phyloP scores from a whole-genome alignment of 768 basidiomycete genomes.

The Galerina sulciceps region DNA sequence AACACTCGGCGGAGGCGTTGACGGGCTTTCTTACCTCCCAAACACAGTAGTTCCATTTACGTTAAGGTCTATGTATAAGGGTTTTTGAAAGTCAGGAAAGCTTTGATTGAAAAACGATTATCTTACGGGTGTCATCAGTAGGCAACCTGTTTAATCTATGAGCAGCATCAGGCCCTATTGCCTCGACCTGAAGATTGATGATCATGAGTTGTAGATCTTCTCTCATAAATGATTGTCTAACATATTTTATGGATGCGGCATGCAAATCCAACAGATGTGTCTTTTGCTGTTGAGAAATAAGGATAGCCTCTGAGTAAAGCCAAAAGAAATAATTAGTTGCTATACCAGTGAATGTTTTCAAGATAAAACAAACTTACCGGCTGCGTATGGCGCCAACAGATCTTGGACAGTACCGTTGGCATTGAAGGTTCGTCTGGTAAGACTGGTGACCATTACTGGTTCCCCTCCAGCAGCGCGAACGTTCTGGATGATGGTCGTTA shows the following conservation, averaged over 20 bases:
- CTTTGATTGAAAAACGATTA: neutral
- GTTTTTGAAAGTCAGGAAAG: neutral
- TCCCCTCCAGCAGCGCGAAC: conserved; percentile 40
- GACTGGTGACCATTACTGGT: conserved; percentile 44
- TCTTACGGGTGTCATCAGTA: conserved; percentile 40
- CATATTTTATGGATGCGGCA: conserved; percentile 40
- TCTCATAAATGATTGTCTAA: neutral
- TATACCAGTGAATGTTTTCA: neutral
- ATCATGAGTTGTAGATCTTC: neutral
- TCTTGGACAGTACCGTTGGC: conserved; percentile 40
- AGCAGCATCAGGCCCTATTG: conserved; percentile 42
- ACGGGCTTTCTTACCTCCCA: conserved; percentile 31
- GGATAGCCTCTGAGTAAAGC: conserved; percentile 32
- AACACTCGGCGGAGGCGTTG: neutral
- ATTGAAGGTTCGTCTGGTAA: conserved; percentile 42
- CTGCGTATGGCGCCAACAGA: conserved; percentile 40
- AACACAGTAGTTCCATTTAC: conserved; percentile 45
- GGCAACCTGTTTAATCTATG: conserved; percentile 42
- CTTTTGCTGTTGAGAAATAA: conserved; percentile 36
- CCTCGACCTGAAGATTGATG: conserved; percentile 31
- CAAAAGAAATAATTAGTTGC: neutral
- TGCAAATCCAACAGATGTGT: conserved; percentile 45
- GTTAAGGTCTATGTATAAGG: conserved; percentile 37
- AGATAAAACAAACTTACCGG: conserved; percentile 23
- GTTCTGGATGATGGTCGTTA: conserved; percentile 43